Base-by-base conservation (phyloP, 805 yeast genomes). In the Vanderwaltozyma tropicalis region DNA sequence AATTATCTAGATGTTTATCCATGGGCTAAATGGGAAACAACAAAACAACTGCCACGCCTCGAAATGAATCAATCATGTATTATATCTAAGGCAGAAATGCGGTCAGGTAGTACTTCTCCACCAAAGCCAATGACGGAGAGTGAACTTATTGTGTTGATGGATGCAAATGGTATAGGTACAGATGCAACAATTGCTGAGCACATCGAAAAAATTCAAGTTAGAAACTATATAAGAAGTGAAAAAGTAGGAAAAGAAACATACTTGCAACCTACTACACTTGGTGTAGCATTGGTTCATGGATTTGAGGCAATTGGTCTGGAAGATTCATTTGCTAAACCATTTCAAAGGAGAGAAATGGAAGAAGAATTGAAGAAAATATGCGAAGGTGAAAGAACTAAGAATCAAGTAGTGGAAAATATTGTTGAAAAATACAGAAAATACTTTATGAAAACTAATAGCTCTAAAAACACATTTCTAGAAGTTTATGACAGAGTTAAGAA, bases 161-260 rank as follows among this genome's bases (percentile, higher is more conserved):
- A 94, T 63, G 83, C 78, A 10, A 92, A 92, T 58, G 97, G 97
- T 0, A 92, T 92, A 32, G 99, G 99, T 2, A 92, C 99, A 0
- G 99, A 92, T 64, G 99, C 99, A 1, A 92, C 99, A 0, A 94
- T 92, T 60, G 98, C 97, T 0, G 98, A 92, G 31, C 99, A 92
- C 59, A 92, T 92, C 28, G 87, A 82, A 41, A 88, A 83, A 53
- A 77, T 92, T 31, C 62, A 72, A 21, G 57, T 59, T 10, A 62
- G 98, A 37, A 75, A 76, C 15, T 94, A 88, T 50, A 73, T 84
- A 4, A 61, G 59, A 14, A 76, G 66, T 32, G 64, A 68, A 9
- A 66, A 61, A 42, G 45, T 46, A 7, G 61, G 60, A 5, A 62
- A 61, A 31, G 63, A 64, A 18, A 62, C 62, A 1, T 64, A 67